Percentiles rank a stretch among this genome's conserved stretches.
Conservation (phyloP, 78 protist species). For the Polysphondylium violaceum region DNA sequence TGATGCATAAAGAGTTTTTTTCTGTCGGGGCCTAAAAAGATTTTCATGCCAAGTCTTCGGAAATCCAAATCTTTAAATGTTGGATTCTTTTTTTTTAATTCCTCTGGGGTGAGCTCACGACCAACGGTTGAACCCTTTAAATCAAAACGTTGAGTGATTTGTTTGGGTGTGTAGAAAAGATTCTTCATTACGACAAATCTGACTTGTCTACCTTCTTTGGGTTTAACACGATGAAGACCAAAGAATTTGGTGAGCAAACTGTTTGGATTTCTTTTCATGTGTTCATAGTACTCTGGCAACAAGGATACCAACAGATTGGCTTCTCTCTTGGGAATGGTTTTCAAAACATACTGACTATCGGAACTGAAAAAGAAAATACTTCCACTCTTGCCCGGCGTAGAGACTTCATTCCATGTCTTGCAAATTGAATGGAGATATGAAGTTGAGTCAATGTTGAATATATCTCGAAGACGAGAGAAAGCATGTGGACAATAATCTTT, state of each 20-base stretch:
- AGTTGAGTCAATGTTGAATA: constrained; percentile 51
- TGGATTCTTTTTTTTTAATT: constrained; percentile 49
- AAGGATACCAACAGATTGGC: constrained; percentile 84
- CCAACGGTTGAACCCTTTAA: constrained; percentile 89
- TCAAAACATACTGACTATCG: constrained; percentile 90
- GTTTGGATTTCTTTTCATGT: constrained; percentile 87
- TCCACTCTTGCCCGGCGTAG: constrained; percentile 95
- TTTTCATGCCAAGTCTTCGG: constrained; percentile 33
- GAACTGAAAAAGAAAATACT: constrained; percentile 88
- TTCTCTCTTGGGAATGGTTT: constrained; percentile 94
- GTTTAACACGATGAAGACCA: constrained; percentile 89
- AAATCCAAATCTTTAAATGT: constrained; percentile 83
- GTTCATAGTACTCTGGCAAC: constrained; percentile 91
- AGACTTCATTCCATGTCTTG: constrained; percentile 63
- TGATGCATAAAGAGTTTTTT: constrained; percentile 75
- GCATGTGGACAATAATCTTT: constrained; percentile 88
- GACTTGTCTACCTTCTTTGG: constrained; percentile 81
- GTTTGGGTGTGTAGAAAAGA: constrained; percentile 84
- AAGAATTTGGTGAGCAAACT: constrained; percentile 91
- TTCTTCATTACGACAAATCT: constrained; percentile 94
- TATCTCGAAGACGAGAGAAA: constrained; percentile 39
- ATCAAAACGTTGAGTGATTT: constrained; percentile 89
- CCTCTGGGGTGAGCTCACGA: constrained; percentile 59
- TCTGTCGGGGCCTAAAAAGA: constrained; percentile 64
- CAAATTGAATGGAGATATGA: constrained; percentile 28